Percentiles rank a stretch among this genome's conserved stretches.
Conservation (phyloP, 1,284 basidiomycete species). For the Grifola frondosa region DNA sequence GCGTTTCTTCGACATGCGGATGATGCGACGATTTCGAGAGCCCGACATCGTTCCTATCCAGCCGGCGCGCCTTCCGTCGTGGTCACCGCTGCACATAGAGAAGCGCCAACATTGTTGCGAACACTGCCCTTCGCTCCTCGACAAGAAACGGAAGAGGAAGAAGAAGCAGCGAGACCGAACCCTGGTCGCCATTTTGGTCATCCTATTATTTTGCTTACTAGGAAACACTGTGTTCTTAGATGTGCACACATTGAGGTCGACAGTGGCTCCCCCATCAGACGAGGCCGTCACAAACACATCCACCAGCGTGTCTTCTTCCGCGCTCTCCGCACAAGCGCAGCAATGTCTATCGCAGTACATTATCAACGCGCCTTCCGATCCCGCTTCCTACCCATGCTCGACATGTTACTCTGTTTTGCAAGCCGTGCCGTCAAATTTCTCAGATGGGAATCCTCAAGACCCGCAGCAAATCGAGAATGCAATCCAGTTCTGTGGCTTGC, state of each 20-base stretch:
- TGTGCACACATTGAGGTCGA: conserved; percentile 32
- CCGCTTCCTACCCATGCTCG: conserved; percentile 47
- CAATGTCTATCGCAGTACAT: conserved; percentile 49
- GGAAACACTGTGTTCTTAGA: conserved; percentile 43
- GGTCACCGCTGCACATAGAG: conserved; percentile 42
- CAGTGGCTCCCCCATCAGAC: conserved; percentile 7
- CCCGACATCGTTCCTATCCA: conserved; percentile 31
- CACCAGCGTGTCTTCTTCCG: conserved; percentile 21
- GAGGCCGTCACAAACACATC: conserved; percentile 20
- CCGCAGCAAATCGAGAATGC: conserved; percentile 35
- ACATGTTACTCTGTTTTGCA: conserved; percentile 45
- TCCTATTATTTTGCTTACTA: conserved; percentile 45
- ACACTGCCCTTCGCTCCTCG: conserved; percentile 30
- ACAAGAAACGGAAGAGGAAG: conserved; percentile 32
- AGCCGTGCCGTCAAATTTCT: conserved; percentile 38
- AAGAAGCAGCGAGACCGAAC: no score
- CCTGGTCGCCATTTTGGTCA: conserved; percentile 33
- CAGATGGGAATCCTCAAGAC: conserved; percentile 32
- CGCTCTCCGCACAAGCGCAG: conserved; percentile 40
- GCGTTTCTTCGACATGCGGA: conserved; percentile 38
- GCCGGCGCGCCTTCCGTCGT: conserved; percentile 29
- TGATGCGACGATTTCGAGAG: conserved; percentile 22
- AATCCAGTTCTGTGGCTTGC: conserved; percentile 51
- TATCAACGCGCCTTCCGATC: conserved; percentile 45
- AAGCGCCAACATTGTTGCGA: conserved; percentile 35